Evolutionary conservation across 2,329 filamentous ascomycete species (phyloP).

Genomic region (Exutisphaerella laricina): DNA sequence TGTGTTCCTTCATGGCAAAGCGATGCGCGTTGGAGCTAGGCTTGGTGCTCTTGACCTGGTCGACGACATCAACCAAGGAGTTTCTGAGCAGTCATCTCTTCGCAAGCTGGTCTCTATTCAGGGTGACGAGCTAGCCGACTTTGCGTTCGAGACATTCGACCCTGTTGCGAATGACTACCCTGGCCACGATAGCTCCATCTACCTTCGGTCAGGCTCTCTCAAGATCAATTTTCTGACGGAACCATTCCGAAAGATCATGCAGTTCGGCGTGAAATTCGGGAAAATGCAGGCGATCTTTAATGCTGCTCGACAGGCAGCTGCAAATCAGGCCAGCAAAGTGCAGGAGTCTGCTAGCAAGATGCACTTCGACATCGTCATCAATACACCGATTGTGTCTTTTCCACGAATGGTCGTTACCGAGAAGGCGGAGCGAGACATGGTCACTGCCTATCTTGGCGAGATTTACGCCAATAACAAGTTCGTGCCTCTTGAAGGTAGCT

Average conservation of each 20-base stretch:
- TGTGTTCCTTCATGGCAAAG: constrained; percentile 77
- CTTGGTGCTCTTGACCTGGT: constrained; percentile 83
- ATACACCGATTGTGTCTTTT: constrained; percentile 94
- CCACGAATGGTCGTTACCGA: constrained; percentile 70
- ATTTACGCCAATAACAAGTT: constrained; percentile 97
- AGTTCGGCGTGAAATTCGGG: constrained; percentile 96
- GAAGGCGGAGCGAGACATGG: constrained; percentile 65
- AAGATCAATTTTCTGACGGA: constrained; percentile 97
- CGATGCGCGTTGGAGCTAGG: constrained; percentile 80
- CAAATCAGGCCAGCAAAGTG: constrained; percentile 86
- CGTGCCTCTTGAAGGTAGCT: constrained; percentile 70
- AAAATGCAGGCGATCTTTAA: constrained; percentile 99
- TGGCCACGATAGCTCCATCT: constrained; percentile 90
- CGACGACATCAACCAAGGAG: constrained; percentile 90
- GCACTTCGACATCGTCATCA: constrained; percentile 89
- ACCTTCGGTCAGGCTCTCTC: constrained; percentile 84
- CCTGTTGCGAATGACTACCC: constrained; percentile 70
- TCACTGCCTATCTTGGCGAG: constrained; percentile 92
- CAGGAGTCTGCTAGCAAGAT: constrained; percentile 86
- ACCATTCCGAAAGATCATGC: constrained; percentile 95
- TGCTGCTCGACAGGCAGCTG: constrained; percentile 86
- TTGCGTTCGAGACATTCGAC: constrained; percentile 96
- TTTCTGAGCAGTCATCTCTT: constrained; percentile 71
- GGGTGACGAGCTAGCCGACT: constrained; percentile 91
- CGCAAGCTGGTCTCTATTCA: constrained; percentile 90